Evolutionary conservation across 2,329 filamentous ascomycete species (phyloP), one percentile per base, ranked within the genome.

Genomic region (Aureobasidium vineae): DNA sequence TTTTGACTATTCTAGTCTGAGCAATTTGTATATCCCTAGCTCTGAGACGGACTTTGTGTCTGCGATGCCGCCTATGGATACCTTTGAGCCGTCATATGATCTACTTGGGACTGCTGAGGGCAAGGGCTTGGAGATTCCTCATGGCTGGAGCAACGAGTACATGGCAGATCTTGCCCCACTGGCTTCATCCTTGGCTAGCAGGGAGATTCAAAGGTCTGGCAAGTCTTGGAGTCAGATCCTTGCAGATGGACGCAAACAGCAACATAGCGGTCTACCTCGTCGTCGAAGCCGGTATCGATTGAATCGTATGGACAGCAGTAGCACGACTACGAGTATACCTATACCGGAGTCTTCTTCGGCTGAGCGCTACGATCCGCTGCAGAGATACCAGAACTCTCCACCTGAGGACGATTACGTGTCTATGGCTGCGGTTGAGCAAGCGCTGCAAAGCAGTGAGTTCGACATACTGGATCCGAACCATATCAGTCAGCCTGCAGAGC

Each of bases 391-490:
- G 73, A 81, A 87, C 74, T 88, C 86, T 70, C 87, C 87, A 40
- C 87, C 87, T 54, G 87, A 89, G 77, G 82, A 89, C 80, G 87
- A 89, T 82, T 85, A 87, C 71, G 87, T 87, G 68, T 81, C 85
- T 8, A 80, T 87, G 67, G 84, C 81, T 45, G 86, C 85, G 79
- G 89, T 90, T 78, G 83, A 83, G 57, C 80, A 85, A 73, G 87
- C 87, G 71, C 81, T 89, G 50, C 36, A 65, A 36, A 65, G 50
- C 26, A 49, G 26, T 7, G 61, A 65, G 16, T 65, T 54, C 1
- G 47, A 65, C 7, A 16, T 16, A 8, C 5, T 45, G 15, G 61
- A 65, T 7, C n/a, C 61, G 2, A 65, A 28, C 21, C 23, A 43
- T 4, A 13, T 23, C 8, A 65, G 50, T 19, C 50, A 65, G n/a